phyloP scores from a whole-genome alignment of 2,329 filamentous ascomycete species.

The Colletotrichum musae region DNA sequence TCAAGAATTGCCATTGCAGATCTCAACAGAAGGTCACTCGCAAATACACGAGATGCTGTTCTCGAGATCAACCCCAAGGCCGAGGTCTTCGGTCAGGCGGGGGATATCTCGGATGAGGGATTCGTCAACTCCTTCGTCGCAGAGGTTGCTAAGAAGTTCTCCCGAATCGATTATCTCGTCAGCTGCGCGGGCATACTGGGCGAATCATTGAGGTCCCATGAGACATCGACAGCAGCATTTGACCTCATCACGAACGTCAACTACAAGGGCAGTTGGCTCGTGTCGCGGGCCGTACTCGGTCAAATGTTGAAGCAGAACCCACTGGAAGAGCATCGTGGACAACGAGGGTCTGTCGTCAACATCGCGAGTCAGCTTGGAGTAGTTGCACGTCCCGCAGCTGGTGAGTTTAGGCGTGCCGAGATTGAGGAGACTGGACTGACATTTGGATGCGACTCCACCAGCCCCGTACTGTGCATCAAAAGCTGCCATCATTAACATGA shows the following conservation, averaged over 20 bases:
- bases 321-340: conserved; percentile 55
- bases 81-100: conserved; percentile 52
- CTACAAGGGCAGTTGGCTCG: conserved; percentile 66
- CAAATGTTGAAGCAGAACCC: conserved; percentile 63
- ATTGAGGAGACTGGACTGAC: too few relatives aligned
- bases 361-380: conserved; percentile 67
- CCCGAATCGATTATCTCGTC: conserved; percentile 69
- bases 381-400: conserved; percentile 60
- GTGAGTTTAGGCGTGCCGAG: conserved; percentile 48
- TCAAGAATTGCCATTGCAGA: conserved; percentile 68
- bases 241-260: conserved; percentile 70
- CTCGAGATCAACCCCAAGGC: conserved; percentile 50
- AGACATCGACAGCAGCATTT: conserved; percentile 63
- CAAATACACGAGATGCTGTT: conserved; percentile 53
- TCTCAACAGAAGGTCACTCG: conserved; percentile 57
- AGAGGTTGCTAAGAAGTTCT: conserved; percentile 52
- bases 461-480: conserved; percentile 72
- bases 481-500: conserved; percentile 71
- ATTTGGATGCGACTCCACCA: conserved; percentile 41
- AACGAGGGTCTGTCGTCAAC: conserved; percentile 65
- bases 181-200: conserved; percentile 69
- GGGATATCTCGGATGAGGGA: conserved; percentile 63
- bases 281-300: conserved; percentile 58
- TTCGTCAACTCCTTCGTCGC: conserved; percentile 58
- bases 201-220: conserved; percentile 56